Evolutionary conservation across 192 early-diverging fungal species (phyloP), one percentile per base, ranked within the genome.

Genomic region (Coemansia sp.): DNA sequence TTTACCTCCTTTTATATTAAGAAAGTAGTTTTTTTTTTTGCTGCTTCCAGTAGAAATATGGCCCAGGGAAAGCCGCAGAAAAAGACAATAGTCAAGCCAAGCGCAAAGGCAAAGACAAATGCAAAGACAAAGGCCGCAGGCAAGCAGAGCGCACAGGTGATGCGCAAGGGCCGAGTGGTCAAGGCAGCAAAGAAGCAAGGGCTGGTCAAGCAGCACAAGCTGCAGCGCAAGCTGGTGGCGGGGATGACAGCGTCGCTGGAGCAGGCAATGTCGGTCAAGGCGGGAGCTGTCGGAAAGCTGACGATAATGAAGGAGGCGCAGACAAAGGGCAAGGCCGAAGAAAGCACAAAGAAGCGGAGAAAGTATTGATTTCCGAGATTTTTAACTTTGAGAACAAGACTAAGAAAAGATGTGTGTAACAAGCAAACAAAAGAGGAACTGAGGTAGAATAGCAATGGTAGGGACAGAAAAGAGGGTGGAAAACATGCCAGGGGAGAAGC

Each of bases 221-320:
- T 78, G 40, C 66, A 72, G 40, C 78, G 77, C 63, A 83, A 78
- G 51, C 73, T 83, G 22, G 57, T 68, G 3, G 81, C 81, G 5
- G 64, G 61, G 45, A 66, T 83, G 57, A 83, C 81, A 0, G 58
- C 66, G 39, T 69, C 62, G 8, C 67, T 83, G 15, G 81, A 83
- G 63, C 81, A 83, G 47, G 67, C 81, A 12, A 89, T 91, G 90
- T 82, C 88, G 13, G 87, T 85, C 61, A 87, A 87, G 69, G 90
- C 90, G 0, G 87, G 84, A 4, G 78, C 86, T 1, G 87, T 88
- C 4, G 90, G 90, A 39, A 91, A 91, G 68, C 81, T 91, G 62
- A 88, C 86, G 1, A 91, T 91, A 36, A 88, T 91, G 88, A 88
- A 86, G 71, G 70, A 68, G 1, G 74, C 83, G 26, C 86, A 84